Percentiles rank a stretch among this genome's conserved stretches.
phyloP scores from a whole-genome alignment of 2,329 filamentous ascomycete genomes.

The Ceratocystis ficicola region DNA sequence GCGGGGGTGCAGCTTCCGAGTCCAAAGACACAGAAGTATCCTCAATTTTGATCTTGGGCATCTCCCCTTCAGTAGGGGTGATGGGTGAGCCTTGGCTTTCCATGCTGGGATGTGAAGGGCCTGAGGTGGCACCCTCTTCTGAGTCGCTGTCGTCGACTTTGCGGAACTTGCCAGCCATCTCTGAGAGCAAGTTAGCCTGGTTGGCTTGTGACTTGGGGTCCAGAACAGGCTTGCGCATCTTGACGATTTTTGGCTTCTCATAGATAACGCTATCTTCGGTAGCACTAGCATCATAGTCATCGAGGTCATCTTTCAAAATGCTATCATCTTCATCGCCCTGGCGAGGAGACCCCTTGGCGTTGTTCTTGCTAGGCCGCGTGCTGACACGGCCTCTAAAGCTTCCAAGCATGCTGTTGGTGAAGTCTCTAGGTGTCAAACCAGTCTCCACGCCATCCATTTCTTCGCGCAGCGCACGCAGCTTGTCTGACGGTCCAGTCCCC shows the following conservation, averaged over 20 bases:
- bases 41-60: constrained; percentile 47
- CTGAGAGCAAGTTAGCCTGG: constrained; percentile 56
- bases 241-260: constrained; percentile 67
- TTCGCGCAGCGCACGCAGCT: constrained; percentile 79
- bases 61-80: constrained; percentile 49
- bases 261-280: constrained; percentile 50
- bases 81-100: constrained; percentile 54
- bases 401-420: constrained; percentile 62
- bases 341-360: constrained; percentile 41
- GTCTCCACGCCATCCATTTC: constrained; percentile 64
- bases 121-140: constrained; percentile 60
- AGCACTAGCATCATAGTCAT: constrained; percentile 42
- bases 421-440: constrained; percentile 39
- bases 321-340: constrained; percentile 30
- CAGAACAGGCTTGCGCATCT: constrained; percentile 59
- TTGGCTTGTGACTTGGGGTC: constrained; percentile 54
- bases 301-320: constrained; percentile 34
- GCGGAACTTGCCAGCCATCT: constrained; percentile 55
- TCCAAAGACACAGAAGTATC: constrained; percentile 24
- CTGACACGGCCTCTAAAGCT: constrained; percentile 53
- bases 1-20: constrained; percentile 28
- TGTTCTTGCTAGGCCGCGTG: constrained; percentile 36
- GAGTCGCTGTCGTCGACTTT: constrained; percentile 54
- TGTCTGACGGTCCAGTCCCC: constrained; percentile 68
- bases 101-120: constrained; percentile 61